Percentiles rank a stretch among this genome's conserved stretches.
Evolutionary conservation across 225 moss, liverwort and hornwort species (phyloP).

Genomic region (Marchantia polymorpha): DNA sequence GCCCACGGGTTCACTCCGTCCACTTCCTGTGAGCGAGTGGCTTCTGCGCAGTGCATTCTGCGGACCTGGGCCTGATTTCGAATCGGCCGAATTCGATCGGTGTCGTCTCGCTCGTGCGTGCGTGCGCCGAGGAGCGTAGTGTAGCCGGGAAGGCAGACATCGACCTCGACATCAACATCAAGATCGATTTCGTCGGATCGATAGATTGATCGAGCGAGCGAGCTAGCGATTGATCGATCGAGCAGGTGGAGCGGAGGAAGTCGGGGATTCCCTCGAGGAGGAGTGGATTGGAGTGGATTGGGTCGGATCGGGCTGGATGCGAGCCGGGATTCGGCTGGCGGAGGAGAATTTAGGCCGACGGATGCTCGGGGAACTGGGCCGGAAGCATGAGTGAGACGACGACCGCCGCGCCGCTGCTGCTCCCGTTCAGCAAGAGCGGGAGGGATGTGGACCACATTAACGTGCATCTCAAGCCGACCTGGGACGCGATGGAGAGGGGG

Average conservation of each 20-base stretch:
- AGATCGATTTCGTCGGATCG: no score
- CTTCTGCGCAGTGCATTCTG: neutral
- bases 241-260: neutral
- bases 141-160: neutral
- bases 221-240: no score
- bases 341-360: neutral
- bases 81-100: no score
- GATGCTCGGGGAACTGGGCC: neutral
- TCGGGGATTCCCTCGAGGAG: neutral
- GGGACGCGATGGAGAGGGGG: neutral
- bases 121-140: neutral
- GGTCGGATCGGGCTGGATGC: neutral
- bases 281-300: neutral
- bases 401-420: neutral
- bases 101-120: neutral
- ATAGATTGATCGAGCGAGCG: no score
- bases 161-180: neutral
- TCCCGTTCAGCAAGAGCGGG: neutral
- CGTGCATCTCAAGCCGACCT: neutral
- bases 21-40: neutral
- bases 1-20: neutral
- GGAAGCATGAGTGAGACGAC: neutral
- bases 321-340: neutral
- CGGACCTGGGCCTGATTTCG: neutral
- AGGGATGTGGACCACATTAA: slow-evolving; percentile 11